These are phyloP conservation scores for Melampsora medusae DNA, from an alignment of 1,284 basidiomycete species.

Conservation along the genomic window DNA sequence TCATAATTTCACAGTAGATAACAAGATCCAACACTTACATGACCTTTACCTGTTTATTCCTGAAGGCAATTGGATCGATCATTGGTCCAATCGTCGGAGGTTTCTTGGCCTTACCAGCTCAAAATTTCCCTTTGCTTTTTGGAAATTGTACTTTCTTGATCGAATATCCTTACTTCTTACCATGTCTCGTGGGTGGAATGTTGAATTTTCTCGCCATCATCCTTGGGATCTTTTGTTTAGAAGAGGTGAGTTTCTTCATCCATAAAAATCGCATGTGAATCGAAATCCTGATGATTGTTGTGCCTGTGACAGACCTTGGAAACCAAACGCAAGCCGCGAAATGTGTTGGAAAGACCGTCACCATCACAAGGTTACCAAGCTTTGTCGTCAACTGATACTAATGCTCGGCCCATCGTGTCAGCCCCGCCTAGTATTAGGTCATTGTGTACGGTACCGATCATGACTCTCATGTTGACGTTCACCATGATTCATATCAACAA, in stretches of 20 bases:
- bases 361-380: neutral
- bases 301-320: constrained; percentile 9
- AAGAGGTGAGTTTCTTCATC: constrained; percentile 20
- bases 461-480: constrained; percentile 29
- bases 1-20: no score
- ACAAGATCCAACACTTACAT: no score
- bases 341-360: neutral
- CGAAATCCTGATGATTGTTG: neutral
- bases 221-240: constrained; percentile 36
- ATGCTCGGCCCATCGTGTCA: neutral
- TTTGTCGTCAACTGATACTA: neutral
- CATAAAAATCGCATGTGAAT: neutral
- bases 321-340: constrained; percentile 18
- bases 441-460: constrained; percentile 26
- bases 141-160: constrained; percentile 21
- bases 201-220: constrained; percentile 24
- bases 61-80: constrained; percentile 32
- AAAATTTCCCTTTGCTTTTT: constrained; percentile 29
- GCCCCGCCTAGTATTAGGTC: constrained; percentile 26
- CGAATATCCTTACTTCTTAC: constrained; percentile 43
- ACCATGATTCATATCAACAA: constrained; percentile 28
- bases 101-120: constrained; percentile 32
- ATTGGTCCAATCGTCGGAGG: constrained; percentile 33
- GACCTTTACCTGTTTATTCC: no score
- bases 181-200: constrained; percentile 32